A percentile compares a stretch with the other conserved stretches of the same genome.
These are phyloP conservation scores for Arachis monticola DNA, from an alignment of 331 rosid genomes.

Conservation along the genomic window DNA sequence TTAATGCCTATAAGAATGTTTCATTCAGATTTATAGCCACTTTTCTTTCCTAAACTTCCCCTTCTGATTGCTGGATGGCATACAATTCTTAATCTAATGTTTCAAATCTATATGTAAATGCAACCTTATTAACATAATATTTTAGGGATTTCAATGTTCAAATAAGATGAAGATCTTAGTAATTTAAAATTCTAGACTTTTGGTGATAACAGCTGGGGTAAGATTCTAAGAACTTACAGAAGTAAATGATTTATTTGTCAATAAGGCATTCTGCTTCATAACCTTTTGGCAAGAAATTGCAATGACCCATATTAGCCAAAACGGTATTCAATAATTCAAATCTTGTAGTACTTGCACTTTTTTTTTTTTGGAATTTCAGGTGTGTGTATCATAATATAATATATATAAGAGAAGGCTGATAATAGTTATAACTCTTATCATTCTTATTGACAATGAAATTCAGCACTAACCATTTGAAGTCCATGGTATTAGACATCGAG, in stretches of 20 bases:
- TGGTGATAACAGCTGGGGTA: background rate
- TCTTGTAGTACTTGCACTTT: conserved; percentile 1
- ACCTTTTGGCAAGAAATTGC: conserved; percentile 18
- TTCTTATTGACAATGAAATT: conserved; percentile 11
- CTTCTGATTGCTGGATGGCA: conserved; percentile 4
- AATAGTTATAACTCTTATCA: conserved; percentile 29
- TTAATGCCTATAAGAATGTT: conserved; percentile 22
- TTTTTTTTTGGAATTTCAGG: conserved; percentile 18
- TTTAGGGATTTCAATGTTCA: background rate
- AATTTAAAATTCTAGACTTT: background rate
- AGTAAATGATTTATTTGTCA: background rate
- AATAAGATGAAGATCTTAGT: conserved; percentile 19
- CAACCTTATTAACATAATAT: conserved; percentile 17
- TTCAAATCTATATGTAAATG: conserved; percentile 19
- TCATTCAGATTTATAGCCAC: conserved; percentile 28
- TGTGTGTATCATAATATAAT: background rate
- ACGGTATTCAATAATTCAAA: background rate
- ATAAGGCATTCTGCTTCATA: background rate
- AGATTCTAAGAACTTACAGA: no score
- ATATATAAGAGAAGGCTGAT: conserved; percentile 30
- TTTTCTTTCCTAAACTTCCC: background rate
- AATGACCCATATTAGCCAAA: conserved; percentile 16
- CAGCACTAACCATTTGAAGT: conserved; percentile 72
- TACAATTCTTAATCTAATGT: conserved; percentile 16
- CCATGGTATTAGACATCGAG: conserved; percentile 97